These are phyloP conservation scores for Selaginella tamariscina DNA, from an alignment of 75 land plant genomes.

Conservation along the genomic window DNA sequence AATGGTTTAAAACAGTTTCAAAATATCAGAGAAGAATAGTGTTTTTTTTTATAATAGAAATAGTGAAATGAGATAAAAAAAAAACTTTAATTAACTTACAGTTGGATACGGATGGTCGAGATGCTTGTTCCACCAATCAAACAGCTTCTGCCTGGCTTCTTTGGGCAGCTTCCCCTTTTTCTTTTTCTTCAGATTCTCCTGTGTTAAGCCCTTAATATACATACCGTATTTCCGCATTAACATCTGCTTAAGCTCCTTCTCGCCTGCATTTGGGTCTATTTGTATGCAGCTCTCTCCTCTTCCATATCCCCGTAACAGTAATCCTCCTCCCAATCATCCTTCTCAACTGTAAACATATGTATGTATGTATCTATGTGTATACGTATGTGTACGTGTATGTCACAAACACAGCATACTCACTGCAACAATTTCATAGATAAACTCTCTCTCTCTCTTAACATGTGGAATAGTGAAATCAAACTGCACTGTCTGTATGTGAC, in stretches of 20 bases:
- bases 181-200: not conserved
- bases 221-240: not conserved
- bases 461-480: too few species aligned
- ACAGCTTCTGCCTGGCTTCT: not conserved
- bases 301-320: slow-evolving; percentile 32
- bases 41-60: too few species aligned
- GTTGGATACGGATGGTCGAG: not conserved
- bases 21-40: too few species aligned
- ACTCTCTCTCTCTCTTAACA: too few species aligned
- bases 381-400: too few species aligned
- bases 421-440: too few species aligned
- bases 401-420: too few species aligned
- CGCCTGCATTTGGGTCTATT: not conserved
- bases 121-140: not conserved
- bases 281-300: slow-evolving; percentile 36
- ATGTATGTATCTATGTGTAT: too few species aligned
- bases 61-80: too few species aligned
- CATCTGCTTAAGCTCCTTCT: slow-evolving; percentile 2
- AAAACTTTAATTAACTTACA: slow-evolving; percentile 12
- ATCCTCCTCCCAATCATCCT: too few species aligned
- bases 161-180: slow-evolving; percentile 12
- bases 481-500: too few species aligned
- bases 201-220: not conserved
- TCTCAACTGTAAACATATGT: not conserved
- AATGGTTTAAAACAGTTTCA: not conserved